A percentile compares a stretch with the other conserved stretches of the same genome.
These are phyloP conservation scores for Coemansia sp. DNA, from an alignment of 192 early-diverging fungal genomes.

Conservation along the genomic window DNA sequence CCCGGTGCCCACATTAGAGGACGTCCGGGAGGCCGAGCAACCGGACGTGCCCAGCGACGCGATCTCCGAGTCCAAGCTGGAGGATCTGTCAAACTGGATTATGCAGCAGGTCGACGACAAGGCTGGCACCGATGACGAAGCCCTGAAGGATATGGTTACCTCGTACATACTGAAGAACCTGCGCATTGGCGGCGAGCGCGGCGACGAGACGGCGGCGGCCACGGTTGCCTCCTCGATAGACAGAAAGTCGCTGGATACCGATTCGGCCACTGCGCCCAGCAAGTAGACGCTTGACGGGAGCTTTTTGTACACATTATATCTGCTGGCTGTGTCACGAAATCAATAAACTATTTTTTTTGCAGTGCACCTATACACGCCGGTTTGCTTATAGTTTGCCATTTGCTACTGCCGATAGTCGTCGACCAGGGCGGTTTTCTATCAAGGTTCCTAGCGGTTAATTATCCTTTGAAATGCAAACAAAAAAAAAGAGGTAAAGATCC, in stretches of 20 bases:
- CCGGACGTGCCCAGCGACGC: slow-evolving; percentile 19
- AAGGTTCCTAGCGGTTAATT: too few species aligned
- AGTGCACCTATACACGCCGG: too few species aligned
- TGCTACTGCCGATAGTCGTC: too few species aligned
- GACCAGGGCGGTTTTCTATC: too few species aligned
- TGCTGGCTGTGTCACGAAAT: too few species aligned
- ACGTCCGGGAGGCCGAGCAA: slow-evolving; percentile 27
- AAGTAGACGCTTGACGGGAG: not conserved
- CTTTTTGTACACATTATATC: too few species aligned
- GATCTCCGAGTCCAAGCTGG: slow-evolving; percentile 37
- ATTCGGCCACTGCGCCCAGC: slow-evolving; percentile 6
- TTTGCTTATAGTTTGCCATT: too few species aligned
- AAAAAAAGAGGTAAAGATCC: too few species aligned
- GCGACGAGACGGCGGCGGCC: slow-evolving; percentile 36
- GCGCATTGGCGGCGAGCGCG: slow-evolving; percentile 16
- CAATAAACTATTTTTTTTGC: too few species aligned
- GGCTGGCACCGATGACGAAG: slow-evolving; percentile 55
- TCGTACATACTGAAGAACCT: slow-evolving; percentile 43
- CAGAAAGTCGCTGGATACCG: slow-evolving; percentile 32
- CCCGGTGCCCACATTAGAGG: slow-evolving; percentile 44
- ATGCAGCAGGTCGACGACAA: slow-evolving; percentile 56
- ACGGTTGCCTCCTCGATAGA: slow-evolving; percentile 36
- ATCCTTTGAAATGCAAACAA: too few species aligned
- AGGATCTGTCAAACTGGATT: slow-evolving; percentile 57
- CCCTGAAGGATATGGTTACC: slow-evolving; percentile 57